Evolutionary conservation across 495 filamentous ascomycete species (phyloP), one percentile per base, ranked within the genome.

Genomic region (Geopyxis carbonaria): DNA sequence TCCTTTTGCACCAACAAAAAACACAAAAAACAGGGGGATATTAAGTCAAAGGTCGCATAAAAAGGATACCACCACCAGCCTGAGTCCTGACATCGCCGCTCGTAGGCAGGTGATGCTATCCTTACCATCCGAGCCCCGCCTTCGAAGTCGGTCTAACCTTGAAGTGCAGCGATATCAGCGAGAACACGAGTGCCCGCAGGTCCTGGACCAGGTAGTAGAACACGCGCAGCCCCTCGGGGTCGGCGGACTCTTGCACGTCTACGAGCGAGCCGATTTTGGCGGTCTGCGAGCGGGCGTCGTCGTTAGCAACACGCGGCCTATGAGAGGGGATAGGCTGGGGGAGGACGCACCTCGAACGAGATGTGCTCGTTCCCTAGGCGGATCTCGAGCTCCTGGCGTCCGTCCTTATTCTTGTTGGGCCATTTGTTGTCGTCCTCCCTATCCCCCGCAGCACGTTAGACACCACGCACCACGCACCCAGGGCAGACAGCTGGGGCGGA

Each of bases 151-250:
- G 18, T 36, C 20, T 32, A 65, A 79, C 78, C 75, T 95, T 99
- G 69, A 95, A 99, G 61, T 99, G 91, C 34, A 99, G 69, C 8
- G 81, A 80, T 47, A 94, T 95, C 22, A 99, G 64, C 22, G 86
- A 92, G 61, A 99, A 99, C 2, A 95, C 80, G 20, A 99, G 71
- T 10, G 89, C 89, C 63, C 95, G 95, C 33, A 99, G 65, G 53
- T 99, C 91, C 57, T 95, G 91, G 3, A 95, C 87, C 0, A 99
- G 78, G 55, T 99, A 99, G 66, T 99, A 95, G 59, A 99, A 99
- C n/a, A 99, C 91, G 9, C 91, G 73, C 10, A 99, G 70, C 22
- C 91, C 91, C 59, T 99, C 91, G 7, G 91, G 91, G 56, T 99
- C 91, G 15, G 77, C 76, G 3, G 86, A 94, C 46, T 94, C 91